Evolutionary conservation across 495 filamentous ascomycete genomes (phyloP), one percentile per base, ranked within the genome.

Genomic region (Penicillium mononematosum): DNA sequence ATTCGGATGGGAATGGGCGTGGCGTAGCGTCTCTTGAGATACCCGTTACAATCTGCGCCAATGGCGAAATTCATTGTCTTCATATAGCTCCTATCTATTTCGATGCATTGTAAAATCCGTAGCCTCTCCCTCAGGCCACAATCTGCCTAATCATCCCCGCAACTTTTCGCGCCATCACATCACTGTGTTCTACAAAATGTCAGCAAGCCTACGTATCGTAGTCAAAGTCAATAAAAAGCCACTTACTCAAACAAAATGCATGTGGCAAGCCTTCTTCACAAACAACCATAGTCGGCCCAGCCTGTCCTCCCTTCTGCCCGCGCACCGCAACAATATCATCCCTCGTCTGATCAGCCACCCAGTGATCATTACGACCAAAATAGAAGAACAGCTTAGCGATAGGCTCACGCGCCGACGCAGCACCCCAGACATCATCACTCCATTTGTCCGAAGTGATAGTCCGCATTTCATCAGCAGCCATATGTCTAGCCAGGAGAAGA

Each of bases 381-480:
- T 89, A 91, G 69, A 96, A 91, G 44, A 86, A 83, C 50, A 96
- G 75, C 50, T 82, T 84, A 4, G 82, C 75, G 0, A 79, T 57
- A 2, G 72, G 67, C 31, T 78, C 75, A n/a, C 73, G 68, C 5
- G 75, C 70, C 27, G 80, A 73, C 3, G 64, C 64, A 25, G 70
- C 65, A 27, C 88, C 89, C 92, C 92, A 96, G 36, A 96, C 71
- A 63, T 92, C 88, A 50, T 87, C 77, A 32, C 80, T 81, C 93
- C 92, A 96, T 62, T 74, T 78, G 60, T 96, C 90, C 22, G 86
- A 75, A 2, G 81, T 85, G 62, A 98, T 96, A 5, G 71, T 78
- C 5, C 68, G 63, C 83, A 98, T 88, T 71, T 98, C 93, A 58
- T 96, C 83, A 10, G 74, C 75, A 5, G 82, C 87, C 76, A 90